phyloP scores from a whole-genome alignment of 164 flowering plant species.

The Chimonanthus praecox region DNA sequence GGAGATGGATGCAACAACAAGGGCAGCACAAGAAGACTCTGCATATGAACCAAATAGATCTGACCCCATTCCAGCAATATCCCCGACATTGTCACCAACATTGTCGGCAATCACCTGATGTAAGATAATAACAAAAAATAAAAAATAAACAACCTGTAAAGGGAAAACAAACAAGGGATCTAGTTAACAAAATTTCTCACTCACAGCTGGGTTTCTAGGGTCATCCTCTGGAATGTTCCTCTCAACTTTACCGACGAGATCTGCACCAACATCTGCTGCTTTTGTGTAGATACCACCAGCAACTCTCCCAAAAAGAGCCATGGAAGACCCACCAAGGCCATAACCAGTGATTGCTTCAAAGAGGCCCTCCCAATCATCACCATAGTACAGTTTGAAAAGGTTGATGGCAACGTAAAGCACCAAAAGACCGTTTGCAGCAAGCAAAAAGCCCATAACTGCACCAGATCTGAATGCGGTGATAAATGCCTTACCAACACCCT shows the following conservation, averaged over 20 bases:
- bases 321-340: constrained; percentile 85
- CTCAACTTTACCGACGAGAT: constrained; percentile 86
- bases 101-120: constrained; percentile 81
- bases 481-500: constrained; percentile 86
- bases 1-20: constrained; percentile 55
- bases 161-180: neutral
- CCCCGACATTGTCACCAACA: constrained; percentile 69
- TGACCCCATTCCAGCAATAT: constrained; percentile 63
- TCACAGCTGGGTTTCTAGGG: constrained; percentile 83
- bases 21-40: constrained; percentile 55
- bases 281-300: constrained; percentile 86
- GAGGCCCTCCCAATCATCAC: constrained; percentile 86
- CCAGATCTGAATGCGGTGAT: constrained; percentile 77
- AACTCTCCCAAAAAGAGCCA: constrained; percentile 92
- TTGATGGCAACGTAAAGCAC: constrained; percentile 65
- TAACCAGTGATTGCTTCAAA: constrained; percentile 89
- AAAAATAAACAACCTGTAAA: neutral
- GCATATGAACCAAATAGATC: constrained; percentile 60
- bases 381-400: constrained; percentile 68
- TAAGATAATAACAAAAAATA: neutral
- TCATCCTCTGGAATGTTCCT: constrained; percentile 90
- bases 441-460: constrained; percentile 87
- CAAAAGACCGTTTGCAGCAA: constrained; percentile 81
- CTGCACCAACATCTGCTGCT: constrained; percentile 93
- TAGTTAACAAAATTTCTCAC: constrained; percentile 24